These are phyloP conservation scores for Acacia pycnantha DNA, from an alignment of 331 rosid genomes.

Conservation along the genomic window DNA sequence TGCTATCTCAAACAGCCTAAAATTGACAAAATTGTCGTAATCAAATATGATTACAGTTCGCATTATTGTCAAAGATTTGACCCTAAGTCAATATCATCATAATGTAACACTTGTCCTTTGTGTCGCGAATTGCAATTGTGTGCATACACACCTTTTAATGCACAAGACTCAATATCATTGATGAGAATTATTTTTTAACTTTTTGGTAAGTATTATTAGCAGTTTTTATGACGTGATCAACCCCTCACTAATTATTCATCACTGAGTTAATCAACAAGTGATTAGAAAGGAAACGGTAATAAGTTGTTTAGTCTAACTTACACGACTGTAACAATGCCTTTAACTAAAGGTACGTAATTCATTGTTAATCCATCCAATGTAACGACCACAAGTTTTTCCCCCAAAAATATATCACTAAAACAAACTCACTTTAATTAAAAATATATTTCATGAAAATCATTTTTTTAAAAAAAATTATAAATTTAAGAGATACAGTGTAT, in stretches of 20 bases:
- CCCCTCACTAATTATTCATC: not conserved
- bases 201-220: not conserved
- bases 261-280: not conserved
- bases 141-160: not conserved
- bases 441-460: too few species aligned
- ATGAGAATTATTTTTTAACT: not conserved
- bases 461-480: too few species aligned
- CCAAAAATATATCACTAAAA: too few species aligned
- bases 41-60: constrained; percentile 21
- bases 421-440: too few species aligned
- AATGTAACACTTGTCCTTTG: not conserved
- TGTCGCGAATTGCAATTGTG: not conserved
- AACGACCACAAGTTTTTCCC: too few species aligned
- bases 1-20: too few species aligned
- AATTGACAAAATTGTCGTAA: constrained; percentile 10
- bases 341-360: not conserved
- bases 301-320: not conserved
- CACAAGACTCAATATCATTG: not conserved
- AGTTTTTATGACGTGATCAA: not conserved
- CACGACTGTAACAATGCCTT: not conserved
- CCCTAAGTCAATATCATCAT: constrained; percentile 21
- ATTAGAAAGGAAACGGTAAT: not conserved
- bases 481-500: too few species aligned
- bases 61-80: constrained; percentile 30
- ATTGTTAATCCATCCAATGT: not conserved